Conservation (phyloP, 257 asterid genomes). For the Cordia subcordata region DNA sequence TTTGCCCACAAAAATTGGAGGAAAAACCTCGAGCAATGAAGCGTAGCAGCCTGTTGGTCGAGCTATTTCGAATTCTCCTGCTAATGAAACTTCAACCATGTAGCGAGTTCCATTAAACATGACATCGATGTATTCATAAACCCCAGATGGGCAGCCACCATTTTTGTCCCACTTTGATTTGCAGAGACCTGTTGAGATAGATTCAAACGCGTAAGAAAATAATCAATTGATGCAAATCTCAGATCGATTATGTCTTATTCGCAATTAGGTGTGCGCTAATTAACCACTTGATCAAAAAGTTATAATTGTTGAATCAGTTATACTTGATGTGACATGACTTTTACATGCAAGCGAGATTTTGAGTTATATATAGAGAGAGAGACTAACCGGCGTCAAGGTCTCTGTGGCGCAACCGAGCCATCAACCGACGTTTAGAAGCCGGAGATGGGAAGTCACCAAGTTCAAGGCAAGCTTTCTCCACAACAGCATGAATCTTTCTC, state of each 20-base stretch:
- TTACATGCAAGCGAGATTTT: too few relatives aligned
- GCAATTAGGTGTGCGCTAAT: background rate
- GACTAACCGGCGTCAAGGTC: slow-evolving; percentile 24
- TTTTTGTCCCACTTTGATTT: slow-evolving; percentile 74
- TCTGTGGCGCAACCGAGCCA: slow-evolving; percentile 35
- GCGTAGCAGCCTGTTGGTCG: slow-evolving; percentile 47
- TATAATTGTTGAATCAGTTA: too few relatives aligned
- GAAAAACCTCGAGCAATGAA: slow-evolving; percentile 37
- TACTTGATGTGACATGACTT: too few relatives aligned
- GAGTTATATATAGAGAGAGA: too few relatives aligned
- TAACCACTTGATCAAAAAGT: too few relatives aligned
- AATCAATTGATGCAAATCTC: background rate
- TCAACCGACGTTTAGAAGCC: slow-evolving; percentile 44
- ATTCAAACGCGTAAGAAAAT: background rate
- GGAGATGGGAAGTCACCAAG: slow-evolving; percentile 17
- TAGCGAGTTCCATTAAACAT: slow-evolving; percentile 35
- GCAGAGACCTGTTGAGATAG: slow-evolving; percentile 57
- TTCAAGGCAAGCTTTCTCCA: slow-evolving; percentile 23
- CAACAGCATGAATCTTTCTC: slow-evolving; percentile 18
- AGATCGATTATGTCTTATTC: too few relatives aligned
- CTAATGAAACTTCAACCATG: slow-evolving; percentile 47
- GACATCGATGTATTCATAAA: slow-evolving; percentile 65
- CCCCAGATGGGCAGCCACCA: slow-evolving; percentile 43
- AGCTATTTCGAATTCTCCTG: slow-evolving; percentile 65
- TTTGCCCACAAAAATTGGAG: slow-evolving; percentile 39